Percentiles rank a stretch among this genome's conserved stretches.
Conservation (phyloP, 2,329 filamentous ascomycete genomes). For the Trichothecium sympodiale region DNA sequence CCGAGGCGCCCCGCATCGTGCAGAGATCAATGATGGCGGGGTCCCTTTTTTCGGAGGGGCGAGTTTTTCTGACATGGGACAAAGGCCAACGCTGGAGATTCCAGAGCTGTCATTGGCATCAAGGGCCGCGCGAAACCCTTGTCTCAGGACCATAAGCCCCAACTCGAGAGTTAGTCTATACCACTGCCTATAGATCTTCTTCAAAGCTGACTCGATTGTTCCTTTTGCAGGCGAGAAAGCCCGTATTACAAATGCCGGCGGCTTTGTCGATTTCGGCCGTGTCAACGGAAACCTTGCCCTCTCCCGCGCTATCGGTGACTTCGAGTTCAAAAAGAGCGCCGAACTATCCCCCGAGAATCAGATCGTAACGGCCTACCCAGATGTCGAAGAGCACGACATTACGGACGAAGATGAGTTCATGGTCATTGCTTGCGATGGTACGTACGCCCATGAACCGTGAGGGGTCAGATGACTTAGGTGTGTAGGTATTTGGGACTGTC, state of each 20-base stretch:
- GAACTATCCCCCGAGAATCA: constrained; percentile 96
- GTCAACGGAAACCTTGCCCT: constrained; percentile 97
- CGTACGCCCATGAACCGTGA: constrained; percentile 18
- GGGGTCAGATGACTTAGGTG: constrained; percentile 10
- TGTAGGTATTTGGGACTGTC: constrained; percentile 97
- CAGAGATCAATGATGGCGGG: too few species aligned
- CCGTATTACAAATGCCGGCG: constrained; percentile 87
- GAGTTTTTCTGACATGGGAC: constrained; percentile 4
- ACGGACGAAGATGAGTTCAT: constrained; percentile 92
- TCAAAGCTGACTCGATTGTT: background rate
- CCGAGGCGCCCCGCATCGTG: background rate
- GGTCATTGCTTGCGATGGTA: constrained; percentile 86
- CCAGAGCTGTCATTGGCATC: constrained; percentile 85
- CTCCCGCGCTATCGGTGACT: constrained; percentile 95
- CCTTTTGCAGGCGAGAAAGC: constrained; percentile 70
- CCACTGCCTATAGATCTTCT: background rate
- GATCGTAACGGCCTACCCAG: constrained; percentile 93
- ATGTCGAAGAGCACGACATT: constrained; percentile 85
- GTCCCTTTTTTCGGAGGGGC: background rate
- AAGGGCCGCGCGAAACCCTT: constrained; percentile 95
- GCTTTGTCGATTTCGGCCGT: constrained; percentile 95
- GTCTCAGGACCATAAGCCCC: constrained; percentile 98
- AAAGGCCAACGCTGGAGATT: constrained; percentile 94
- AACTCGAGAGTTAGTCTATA: constrained; percentile 79
- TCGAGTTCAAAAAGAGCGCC: constrained; percentile 99